Evolutionary conservation across 2,329 filamentous ascomycete species (phyloP).

Genomic region (Beauveria asiatica): DNA sequence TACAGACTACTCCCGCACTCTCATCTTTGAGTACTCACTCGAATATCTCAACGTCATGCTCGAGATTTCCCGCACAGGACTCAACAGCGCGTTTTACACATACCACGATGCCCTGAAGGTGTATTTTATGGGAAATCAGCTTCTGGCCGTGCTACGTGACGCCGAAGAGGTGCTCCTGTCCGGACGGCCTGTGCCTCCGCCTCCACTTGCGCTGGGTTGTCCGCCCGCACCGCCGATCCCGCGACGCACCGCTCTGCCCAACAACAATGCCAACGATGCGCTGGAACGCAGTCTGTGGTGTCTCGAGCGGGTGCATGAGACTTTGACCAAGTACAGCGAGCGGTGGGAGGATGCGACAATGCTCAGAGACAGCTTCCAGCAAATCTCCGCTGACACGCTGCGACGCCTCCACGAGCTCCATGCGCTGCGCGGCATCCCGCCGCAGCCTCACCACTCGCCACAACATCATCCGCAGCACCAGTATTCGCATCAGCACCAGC

Average conservation of each 20-base stretch:
- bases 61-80: constrained; percentile 51
- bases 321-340: constrained; percentile 47
- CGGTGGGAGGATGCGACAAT: constrained; percentile 50
- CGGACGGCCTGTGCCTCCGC: constrained; percentile 31
- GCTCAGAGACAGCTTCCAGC: constrained; percentile 46
- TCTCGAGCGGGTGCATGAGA: constrained; percentile 44
- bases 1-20: constrained; percentile 64
- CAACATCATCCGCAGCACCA: constrained; percentile 17
- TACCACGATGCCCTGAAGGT: constrained; percentile 83
- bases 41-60: constrained; percentile 72
- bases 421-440: constrained; percentile 24
- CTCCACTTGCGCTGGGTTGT: constrained; percentile 37
- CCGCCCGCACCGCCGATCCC: constrained; percentile 46
- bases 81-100: constrained; percentile 62
- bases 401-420: constrained; percentile 32
- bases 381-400: constrained; percentile 36
- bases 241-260: constrained; percentile 27
- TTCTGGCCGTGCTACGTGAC: constrained; percentile 51
- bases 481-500: constrained; percentile 20
- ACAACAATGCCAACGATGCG: constrained; percentile 37
- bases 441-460: constrained; percentile 22
- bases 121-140: constrained; percentile 63
- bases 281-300: constrained; percentile 47
- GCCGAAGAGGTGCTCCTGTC: constrained; percentile 49
- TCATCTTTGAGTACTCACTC: constrained; percentile 81